These are phyloP conservation scores for Eremochloa ophiuroides DNA, from an alignment of 176 grass and related monocot genomes.

Conservation along the genomic window DNA sequence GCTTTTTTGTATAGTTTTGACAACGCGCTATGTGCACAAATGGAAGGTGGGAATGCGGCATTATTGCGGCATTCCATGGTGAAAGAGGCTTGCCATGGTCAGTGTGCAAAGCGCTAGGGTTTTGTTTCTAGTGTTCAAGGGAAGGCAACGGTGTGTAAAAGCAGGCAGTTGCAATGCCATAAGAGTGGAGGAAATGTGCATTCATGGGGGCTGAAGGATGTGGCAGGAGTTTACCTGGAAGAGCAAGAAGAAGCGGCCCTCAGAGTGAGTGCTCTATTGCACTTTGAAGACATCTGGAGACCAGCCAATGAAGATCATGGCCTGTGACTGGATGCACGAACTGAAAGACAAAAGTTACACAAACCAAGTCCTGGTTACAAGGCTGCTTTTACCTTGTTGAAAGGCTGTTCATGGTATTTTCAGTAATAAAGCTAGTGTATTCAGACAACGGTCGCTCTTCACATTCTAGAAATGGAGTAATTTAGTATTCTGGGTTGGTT, in stretches of 20 bases:
- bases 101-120: neutral
- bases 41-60: neutral
- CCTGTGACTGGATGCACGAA: constrained; percentile 19
- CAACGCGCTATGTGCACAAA: neutral
- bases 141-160: constrained; percentile 15
- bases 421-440: constrained; percentile 1
- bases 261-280: no score
- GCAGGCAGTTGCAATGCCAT: constrained; percentile 39
- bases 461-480: neutral
- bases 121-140: constrained; percentile 24
- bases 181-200: constrained; percentile 16
- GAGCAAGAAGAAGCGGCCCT: no score
- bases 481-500: neutral
- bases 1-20: constrained; percentile 12
- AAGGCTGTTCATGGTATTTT: neutral
- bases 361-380: neutral
- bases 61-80: constrained; percentile 7
- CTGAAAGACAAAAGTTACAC: neutral
- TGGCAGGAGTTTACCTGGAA: constrained; percentile 12
- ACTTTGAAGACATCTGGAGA: neutral
- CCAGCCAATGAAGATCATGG: constrained; percentile 25
- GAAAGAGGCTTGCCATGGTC: constrained; percentile 31
- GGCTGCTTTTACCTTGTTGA: neutral
- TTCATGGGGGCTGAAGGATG: constrained; percentile 33
- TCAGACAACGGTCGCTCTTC: neutral